Evolutionary conservation across 2,329 filamentous ascomycete species (phyloP), one percentile per base, ranked within the genome.

Genomic region (Fusarium poae): DNA sequence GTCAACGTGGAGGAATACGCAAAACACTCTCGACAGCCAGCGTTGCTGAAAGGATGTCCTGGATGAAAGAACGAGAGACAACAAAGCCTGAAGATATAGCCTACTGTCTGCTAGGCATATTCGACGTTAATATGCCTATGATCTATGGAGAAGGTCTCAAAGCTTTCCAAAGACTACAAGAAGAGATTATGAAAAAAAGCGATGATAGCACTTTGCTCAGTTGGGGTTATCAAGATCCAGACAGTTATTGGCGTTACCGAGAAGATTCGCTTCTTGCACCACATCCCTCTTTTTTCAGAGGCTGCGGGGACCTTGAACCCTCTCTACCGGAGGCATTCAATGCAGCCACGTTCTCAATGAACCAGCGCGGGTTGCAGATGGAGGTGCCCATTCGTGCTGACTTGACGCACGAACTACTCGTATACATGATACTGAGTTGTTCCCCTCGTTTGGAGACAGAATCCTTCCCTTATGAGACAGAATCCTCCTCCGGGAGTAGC

Each of bases 381-480:
- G 39, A 40, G 10, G 39, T 40, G 9, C 39, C 39, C 6, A 2
- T 40, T 7, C 7, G 39, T 40, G 0, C 10, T 4, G 39, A 40
- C 13, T 21, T 15, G 37, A 23, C 20, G 3, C 12, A 40, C 39
- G 6, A 23, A 5, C 39, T 40, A 16, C 20, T 40, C 6, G 39
- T 16, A 15, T 40, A 40, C 39, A 40, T 40, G 20, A 23, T 40
- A 40, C 20, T 40, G 39, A 13, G 13, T 9, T 40, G 39, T 40
- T 40, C 39, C 5, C 39, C 20, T 23, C 39, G 39, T 16, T 40
- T 9, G 39, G 13, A 16, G 4, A 21, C 20, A 16, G 13, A 23
- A 21, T 6, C 5, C 12, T 6, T 3, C 6, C 0, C 3, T 40
- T 2, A 13, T 21, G 8, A 5, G n/a, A 21, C 5, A 3, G n/a